These are phyloP conservation scores for Colletotrichum sp. DNA, from an alignment of 2,329 filamentous ascomycete species.

Conservation along the genomic window DNA sequence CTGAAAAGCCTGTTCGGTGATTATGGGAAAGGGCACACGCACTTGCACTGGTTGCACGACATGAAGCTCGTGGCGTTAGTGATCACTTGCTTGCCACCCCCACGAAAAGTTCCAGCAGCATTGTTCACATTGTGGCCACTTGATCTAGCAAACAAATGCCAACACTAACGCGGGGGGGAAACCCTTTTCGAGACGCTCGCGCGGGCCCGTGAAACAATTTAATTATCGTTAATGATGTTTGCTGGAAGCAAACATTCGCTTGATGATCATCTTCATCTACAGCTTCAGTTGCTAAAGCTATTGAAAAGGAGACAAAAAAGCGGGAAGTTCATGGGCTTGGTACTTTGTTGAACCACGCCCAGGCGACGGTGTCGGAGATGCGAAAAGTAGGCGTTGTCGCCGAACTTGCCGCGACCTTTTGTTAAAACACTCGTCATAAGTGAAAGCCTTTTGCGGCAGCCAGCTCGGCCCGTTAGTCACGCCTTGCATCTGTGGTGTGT, in stretches of 20 bases:
- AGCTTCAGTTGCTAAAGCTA: neutral
- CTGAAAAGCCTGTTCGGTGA: neutral
- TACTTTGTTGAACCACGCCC: no score
- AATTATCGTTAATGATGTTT: neutral
- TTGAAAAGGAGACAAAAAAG: neutral
- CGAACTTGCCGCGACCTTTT: neutral
- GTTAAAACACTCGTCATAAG: neutral
- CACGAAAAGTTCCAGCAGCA: neutral
- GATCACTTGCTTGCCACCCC: neutral
- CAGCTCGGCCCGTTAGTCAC: neutral
- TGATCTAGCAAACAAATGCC: neutral
- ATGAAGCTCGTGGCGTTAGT: neutral
- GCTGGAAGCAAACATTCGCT: neutral
- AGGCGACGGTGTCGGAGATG: neutral
- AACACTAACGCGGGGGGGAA: neutral
- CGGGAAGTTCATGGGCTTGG: no score
- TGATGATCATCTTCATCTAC: neutral
- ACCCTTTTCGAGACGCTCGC: neutral
- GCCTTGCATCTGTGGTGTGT: neutral
- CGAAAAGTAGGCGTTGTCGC: neutral
- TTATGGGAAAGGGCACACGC: neutral
- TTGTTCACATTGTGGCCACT: neutral
- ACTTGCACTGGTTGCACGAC: neutral
- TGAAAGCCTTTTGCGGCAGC: neutral
- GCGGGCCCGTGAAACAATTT: neutral